A percentile compares a stretch with the other conserved stretches of the same genome.
phyloP scores from a whole-genome alignment of 2,329 filamentous ascomycete genomes.

The Neonectria coccinea region DNA sequence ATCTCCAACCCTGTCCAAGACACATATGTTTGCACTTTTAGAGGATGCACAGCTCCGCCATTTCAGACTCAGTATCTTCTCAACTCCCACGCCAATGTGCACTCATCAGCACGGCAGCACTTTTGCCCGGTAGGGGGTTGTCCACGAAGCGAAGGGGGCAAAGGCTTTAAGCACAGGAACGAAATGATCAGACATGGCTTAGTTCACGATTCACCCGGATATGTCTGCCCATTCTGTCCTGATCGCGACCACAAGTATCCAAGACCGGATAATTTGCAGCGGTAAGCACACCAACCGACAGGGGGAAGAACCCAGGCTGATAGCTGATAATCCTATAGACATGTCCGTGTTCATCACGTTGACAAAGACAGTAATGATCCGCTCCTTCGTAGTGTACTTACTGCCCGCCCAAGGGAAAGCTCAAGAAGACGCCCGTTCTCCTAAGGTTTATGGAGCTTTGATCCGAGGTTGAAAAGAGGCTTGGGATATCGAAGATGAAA shows the following conservation, averaged over 20 bases:
- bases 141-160: conserved; percentile 71
- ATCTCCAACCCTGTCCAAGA: conserved; percentile 61
- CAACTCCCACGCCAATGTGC: conserved; percentile 82
- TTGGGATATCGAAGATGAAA: no score
- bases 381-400: conserved; percentile 83
- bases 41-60: conserved; percentile 75
- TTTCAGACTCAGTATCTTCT: conserved; percentile 83
- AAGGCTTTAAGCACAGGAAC: conserved; percentile 78
- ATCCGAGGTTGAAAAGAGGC: no score
- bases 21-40: conserved; percentile 67
- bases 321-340: conserved; percentile 63
- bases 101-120: conserved; percentile 73
- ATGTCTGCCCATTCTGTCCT: conserved; percentile 95
- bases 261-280: conserved; percentile 92
- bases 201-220: conserved; percentile 93
- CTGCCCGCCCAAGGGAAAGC: conserved; percentile 82
- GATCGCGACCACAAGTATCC: conserved; percentile 95
- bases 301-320: neutral
- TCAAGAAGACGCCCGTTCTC: conserved; percentile 70
- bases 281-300: conserved; percentile 63
- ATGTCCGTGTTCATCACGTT: conserved; percentile 90
- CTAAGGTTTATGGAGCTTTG: no score
- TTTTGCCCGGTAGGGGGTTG: conserved; percentile 73
- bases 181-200: conserved; percentile 83
- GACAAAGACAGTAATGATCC: conserved; percentile 93